These are phyloP conservation scores for Lactifluus rugatus DNA, from an alignment of 768 basidiomycete species.

Conservation along the genomic window DNA sequence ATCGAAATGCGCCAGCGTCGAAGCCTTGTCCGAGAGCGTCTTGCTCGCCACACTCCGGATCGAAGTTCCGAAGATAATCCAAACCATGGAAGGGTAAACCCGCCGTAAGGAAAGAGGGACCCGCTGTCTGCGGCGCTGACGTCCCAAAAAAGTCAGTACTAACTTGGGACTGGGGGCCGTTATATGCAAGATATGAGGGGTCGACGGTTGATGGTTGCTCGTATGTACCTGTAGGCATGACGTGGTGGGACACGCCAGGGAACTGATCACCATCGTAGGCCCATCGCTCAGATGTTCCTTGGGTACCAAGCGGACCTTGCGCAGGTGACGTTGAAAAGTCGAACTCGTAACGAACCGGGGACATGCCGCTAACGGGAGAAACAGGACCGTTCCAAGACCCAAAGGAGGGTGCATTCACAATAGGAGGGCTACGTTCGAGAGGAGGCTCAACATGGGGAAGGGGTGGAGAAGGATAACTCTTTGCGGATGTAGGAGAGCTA, in stretches of 20 bases:
- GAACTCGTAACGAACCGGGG: constrained; percentile 18
- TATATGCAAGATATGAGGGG: constrained; percentile 18
- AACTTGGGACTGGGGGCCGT: neutral
- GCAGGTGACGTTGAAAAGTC: constrained; percentile 11
- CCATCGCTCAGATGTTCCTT: constrained; percentile 4
- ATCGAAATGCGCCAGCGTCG: constrained; percentile 63
- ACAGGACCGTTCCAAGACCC: constrained; percentile 18
- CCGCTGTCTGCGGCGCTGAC: constrained; percentile 40
- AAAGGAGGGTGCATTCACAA: constrained; percentile 35
- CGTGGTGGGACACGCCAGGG: constrained; percentile 7
- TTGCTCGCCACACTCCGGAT: constrained; percentile 36
- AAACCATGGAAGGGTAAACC: constrained; percentile 79
- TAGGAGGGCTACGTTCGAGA: constrained; percentile 47
- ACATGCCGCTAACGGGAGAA: constrained; percentile 13
- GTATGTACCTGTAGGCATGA: neutral
- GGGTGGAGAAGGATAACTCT: constrained; percentile 57
- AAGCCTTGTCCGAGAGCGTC: constrained; percentile 49
- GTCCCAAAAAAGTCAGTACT: constrained; percentile 29
- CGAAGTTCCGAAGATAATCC: constrained; percentile 75
- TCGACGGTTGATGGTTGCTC: constrained; percentile 18
- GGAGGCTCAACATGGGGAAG: constrained; percentile 41
- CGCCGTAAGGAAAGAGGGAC: constrained; percentile 54
- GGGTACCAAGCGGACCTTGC: constrained; percentile 7
- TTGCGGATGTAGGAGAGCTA: constrained; percentile 66
- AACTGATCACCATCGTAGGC: constrained; percentile 15